Percentiles rank a stretch among this genome's conserved stretches.
Conservation (phyloP, 148 eudicot genomes). For the Selenicereus undatus region DNA sequence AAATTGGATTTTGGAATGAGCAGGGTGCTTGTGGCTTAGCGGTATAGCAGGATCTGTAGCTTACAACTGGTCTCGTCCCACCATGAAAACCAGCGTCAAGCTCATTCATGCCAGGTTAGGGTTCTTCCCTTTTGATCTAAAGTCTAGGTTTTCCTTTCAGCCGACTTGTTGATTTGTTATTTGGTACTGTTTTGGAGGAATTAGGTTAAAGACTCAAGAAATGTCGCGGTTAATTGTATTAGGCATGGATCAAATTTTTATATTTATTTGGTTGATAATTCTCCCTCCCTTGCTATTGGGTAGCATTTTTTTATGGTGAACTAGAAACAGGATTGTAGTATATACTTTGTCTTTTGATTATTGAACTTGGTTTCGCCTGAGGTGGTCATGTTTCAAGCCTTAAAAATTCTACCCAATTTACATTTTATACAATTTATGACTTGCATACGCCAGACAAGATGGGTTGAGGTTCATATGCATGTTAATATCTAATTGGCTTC, state of each 20-base stretch:
- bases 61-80: slow-evolving; percentile 85
- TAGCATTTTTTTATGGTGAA: neutral
- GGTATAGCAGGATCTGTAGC: slow-evolving; percentile 72
- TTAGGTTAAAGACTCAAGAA: neutral
- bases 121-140: neutral
- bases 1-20: neutral
- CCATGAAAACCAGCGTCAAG: slow-evolving; percentile 82
- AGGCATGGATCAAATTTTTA: neutral
- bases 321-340: too few species aligned
- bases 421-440: neutral
- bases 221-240: too few species aligned
- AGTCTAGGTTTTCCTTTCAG: neutral
- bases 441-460: neutral
- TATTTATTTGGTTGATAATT: neutral
- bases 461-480: neutral
- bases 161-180: neutral
- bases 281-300: neutral
- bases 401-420: neutral
- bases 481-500: neutral
- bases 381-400: too few species aligned
- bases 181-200: neutral
- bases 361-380: neutral
- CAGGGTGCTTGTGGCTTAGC: slow-evolving; percentile 68
- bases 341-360: neutral
- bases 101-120: slow-evolving; percentile 76